A percentile compares a stretch with the other conserved stretches of the same genome.
Evolutionary conservation across 306 rosid genomes (phyloP).

Genomic region (Spatholobus suberectus): DNA sequence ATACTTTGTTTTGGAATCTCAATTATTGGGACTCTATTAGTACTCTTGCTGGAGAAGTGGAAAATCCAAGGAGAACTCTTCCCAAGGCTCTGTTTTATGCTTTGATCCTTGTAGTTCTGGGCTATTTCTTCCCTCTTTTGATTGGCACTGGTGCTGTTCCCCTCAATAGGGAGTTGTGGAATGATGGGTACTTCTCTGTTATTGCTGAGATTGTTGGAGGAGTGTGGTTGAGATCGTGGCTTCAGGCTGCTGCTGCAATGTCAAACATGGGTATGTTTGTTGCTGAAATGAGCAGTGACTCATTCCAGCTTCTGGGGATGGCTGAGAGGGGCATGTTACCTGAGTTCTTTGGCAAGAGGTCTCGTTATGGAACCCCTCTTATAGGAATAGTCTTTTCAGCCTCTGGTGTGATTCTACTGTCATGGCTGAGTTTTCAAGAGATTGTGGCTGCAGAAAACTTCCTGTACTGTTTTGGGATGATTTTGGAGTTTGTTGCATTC

Average conservation of each 20-base stretch:
- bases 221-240: conserved; percentile 86
- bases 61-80: conserved; percentile 73
- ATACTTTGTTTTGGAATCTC: conserved; percentile 79
- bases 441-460: conserved; percentile 81
- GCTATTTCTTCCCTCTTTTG: conserved; percentile 73
- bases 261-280: conserved; percentile 93
- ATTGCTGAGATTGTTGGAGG: conserved; percentile 74
- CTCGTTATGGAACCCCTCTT: conserved; percentile 78
- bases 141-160: conserved; percentile 71
- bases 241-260: conserved; percentile 83
- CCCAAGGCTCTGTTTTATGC: conserved; percentile 77
- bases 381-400: conserved; percentile 80
- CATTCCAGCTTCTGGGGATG: conserved; percentile 89
- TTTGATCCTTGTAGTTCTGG: conserved; percentile 70
- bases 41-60: conserved; percentile 79
- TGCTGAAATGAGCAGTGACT: conserved; percentile 88
- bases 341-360: conserved; percentile 61
- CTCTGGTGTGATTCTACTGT: conserved; percentile 71
- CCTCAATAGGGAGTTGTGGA: conserved; percentile 60
- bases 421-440: conserved; percentile 82
- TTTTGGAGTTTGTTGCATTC: conserved; percentile 79
- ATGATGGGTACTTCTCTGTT: conserved; percentile 79
- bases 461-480: conserved; percentile 87
- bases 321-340: conserved; percentile 90
- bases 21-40: conserved; percentile 84